Base-by-base conservation (phyloP, 352 stramenopile genomes). In the Pythium utonaiense region DNA sequence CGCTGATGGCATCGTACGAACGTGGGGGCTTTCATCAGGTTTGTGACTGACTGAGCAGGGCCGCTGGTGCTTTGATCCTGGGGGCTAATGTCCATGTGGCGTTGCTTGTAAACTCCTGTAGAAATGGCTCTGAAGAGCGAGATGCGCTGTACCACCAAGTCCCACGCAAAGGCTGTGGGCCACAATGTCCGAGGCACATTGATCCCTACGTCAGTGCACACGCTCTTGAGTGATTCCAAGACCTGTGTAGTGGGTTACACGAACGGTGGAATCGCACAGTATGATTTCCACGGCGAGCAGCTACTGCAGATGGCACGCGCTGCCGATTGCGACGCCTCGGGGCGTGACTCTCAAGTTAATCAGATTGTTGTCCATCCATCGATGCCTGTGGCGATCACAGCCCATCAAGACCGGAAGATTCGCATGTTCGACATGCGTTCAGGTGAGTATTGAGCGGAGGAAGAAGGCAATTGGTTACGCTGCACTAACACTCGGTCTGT, bases 391-490 rank as follows among this genome's bases (percentile, higher is more conserved):
- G 80, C 82, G 38, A 81, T 95, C 62, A 86, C 79, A 47, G 86
- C 80, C 6, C 86, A 95, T 45, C 80, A 91, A 62, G 86, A 95
- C 59, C 66, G 74, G 25, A 91, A 91, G 65, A 85, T 95, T 44
- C 80, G 86, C 25, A 77, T 95, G 73, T 95, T 94, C 62, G 86
- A 95, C 68, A 82, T 95, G 69, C 86, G 86, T 51, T 81, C 80
- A 67, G 76, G 78, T 86, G 60, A 16, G 57, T 57, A 24, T 6
- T 61, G 5, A 8, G 10, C 51, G 1, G 3, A 50, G 19, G 14
- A 4, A 38, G 3, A 34, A 28, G 21, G n/a, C n/a, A n/a, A n/a
- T 58, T 3, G 34, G 24, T 12, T 5, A 9, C 9, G 28, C 9
- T 33, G 28, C 5, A 33, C 52, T 42, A 27, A 59, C 34, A 24